Conservation (phyloP, 306 rosid genomes). For the Citrullus colocynthis region DNA sequence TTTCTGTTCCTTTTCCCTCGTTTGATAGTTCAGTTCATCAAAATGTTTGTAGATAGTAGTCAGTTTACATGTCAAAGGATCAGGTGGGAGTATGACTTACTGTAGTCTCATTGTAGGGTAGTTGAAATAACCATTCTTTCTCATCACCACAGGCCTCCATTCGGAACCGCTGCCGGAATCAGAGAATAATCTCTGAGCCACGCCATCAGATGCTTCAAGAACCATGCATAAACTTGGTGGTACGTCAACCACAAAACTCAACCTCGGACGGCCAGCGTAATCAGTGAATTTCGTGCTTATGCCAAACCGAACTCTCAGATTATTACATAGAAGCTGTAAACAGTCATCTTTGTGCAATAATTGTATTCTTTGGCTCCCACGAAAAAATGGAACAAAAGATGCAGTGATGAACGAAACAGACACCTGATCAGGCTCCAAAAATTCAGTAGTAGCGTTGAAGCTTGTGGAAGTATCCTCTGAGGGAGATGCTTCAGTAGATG, state of each 20-base stretch:
- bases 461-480: slow-evolving; percentile 21
- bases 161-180: slow-evolving; percentile 63
- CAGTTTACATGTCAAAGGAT: background rate
- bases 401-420: slow-evolving; percentile 41
- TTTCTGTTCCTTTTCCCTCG: background rate
- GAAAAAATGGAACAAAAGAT: slow-evolving; percentile 30
- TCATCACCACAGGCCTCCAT: slow-evolving; percentile 65
- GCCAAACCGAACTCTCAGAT: slow-evolving; percentile 81
- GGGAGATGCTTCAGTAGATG: slow-evolving; percentile 24
- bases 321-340: slow-evolving; percentile 50
- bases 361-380: slow-evolving; percentile 58
- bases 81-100: slow-evolving; percentile 41
- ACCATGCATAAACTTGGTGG: slow-evolving; percentile 50
- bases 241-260: slow-evolving; percentile 57
- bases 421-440: slow-evolving; percentile 46
- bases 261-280: slow-evolving; percentile 57
- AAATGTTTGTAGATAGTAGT: background rate
- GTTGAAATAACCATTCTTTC: slow-evolving; percentile 58
- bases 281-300: slow-evolving; percentile 54
- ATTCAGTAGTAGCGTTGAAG: slow-evolving; percentile 16
- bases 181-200: slow-evolving; percentile 32
- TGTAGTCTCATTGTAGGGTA: slow-evolving; percentile 74
- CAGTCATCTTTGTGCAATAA: slow-evolving; percentile 44
- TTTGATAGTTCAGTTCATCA: background rate
- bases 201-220: slow-evolving; percentile 65